A percentile compares a stretch with the other conserved stretches of the same genome.
phyloP scores from a whole-genome alignment of 305 asterid species.

The Solanum hybrid region DNA sequence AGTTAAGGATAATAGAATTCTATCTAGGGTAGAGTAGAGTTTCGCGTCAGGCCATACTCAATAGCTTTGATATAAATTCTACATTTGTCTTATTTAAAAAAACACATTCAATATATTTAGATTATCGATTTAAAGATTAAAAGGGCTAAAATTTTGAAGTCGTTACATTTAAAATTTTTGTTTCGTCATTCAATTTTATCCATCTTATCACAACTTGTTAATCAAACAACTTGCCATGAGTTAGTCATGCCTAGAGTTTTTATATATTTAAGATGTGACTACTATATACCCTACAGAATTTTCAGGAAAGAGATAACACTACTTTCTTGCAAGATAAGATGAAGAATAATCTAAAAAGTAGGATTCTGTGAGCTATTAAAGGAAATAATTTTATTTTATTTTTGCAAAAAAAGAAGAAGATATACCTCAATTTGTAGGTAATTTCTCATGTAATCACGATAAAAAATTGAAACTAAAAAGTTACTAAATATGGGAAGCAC shows the following conservation, averaged over 20 bases:
- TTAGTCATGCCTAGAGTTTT: not conserved
- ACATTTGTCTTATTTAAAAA: not conserved
- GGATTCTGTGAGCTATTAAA: not conserved
- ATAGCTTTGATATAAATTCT: not conserved
- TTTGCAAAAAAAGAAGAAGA: not conserved
- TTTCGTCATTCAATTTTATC: not conserved
- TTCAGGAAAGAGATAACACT: not conserved
- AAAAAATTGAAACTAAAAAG: not conserved
- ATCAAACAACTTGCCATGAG: not conserved
- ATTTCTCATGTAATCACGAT: not conserved
- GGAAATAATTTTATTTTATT: not conserved
- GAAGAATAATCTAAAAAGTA: not conserved
- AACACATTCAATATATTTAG: not conserved
- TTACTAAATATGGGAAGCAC: not conserved
- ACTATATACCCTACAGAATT: not conserved
- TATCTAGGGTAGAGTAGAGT: not conserved
- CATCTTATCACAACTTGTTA: not conserved
- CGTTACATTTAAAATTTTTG: accelerated
- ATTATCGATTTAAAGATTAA: not conserved
- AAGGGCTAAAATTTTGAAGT: not conserved
- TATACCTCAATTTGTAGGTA: not conserved
- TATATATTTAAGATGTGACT: not conserved
- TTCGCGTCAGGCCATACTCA: not conserved
- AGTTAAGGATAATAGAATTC: not conserved
- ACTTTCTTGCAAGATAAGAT: not conserved